A percentile compares a stretch with the other conserved stretches of the same genome.
Conservation (phyloP, 768 basidiomycete species). For the Tricholoma flavovirens region DNA sequence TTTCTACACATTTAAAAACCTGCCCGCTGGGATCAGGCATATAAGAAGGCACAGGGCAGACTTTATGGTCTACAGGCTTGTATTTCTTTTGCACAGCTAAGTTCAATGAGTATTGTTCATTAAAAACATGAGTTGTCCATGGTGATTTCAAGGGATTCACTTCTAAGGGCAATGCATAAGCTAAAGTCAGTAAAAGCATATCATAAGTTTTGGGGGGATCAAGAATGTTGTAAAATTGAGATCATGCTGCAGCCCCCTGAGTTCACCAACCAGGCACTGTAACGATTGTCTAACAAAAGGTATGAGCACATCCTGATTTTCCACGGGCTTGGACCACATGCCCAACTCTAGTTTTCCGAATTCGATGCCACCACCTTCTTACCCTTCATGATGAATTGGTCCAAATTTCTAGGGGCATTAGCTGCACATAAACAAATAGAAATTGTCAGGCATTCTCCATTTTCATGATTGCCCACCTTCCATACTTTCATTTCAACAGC, state of each 20-base stretch:
- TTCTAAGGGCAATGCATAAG: conserved; percentile 1
- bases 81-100: conserved; percentile 8
- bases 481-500: too few relatives aligned
- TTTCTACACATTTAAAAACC: conserved; percentile 3
- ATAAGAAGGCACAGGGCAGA: conserved; percentile 19
- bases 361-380: neutral
- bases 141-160: neutral
- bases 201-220: conserved; percentile 10
- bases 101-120: neutral
- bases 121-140: conserved; percentile 8
- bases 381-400: neutral
- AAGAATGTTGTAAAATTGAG: conserved; percentile 2
- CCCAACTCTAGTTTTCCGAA: conserved; percentile 9
- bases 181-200: conserved; percentile 1
- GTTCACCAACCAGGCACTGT: conserved; percentile 5
- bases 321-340: conserved; percentile 1
- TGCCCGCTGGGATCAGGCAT: conserved; percentile 15
- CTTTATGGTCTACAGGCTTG: conserved; percentile 21
- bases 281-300: conserved; percentile 12
- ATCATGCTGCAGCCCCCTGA: neutral
- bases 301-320: conserved; percentile 3
- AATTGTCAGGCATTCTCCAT: too few relatives aligned
- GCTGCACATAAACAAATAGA: too few relatives aligned
- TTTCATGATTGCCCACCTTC: too few relatives aligned
- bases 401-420: too few relatives aligned